phyloP scores from a whole-genome alignment of 2,329 filamentous ascomycete species.

The Ilyonectria destructans region DNA sequence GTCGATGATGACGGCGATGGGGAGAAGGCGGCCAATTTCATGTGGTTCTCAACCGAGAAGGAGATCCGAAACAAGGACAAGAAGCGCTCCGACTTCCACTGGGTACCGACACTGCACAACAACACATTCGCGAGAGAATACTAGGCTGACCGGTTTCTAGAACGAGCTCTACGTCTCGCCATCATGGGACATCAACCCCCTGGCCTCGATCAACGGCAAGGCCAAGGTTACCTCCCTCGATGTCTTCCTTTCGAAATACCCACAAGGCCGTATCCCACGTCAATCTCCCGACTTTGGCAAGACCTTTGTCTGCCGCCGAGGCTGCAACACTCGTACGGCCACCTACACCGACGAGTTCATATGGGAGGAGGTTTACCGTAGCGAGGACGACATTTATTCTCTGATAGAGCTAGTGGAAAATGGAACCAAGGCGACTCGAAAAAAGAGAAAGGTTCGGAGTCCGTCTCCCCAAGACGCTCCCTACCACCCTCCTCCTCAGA shows the following conservation, averaged over 20 bases:
- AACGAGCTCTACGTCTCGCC: slow-evolving; percentile 95
- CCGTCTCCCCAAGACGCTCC: slow-evolving; percentile 52
- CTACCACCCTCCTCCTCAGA: slow-evolving; percentile 56
- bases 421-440: slow-evolving; percentile 78
- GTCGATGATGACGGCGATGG: slow-evolving; percentile 76
- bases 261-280: slow-evolving; percentile 82
- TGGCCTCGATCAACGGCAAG: slow-evolving; percentile 92
- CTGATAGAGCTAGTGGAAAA: slow-evolving; percentile 79
- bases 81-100: slow-evolving; percentile 85
- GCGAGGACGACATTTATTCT: slow-evolving; percentile 74
- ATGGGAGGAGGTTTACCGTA: slow-evolving; percentile 89
- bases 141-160: slow-evolving; percentile 54
- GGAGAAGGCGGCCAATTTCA: slow-evolving; percentile 86
- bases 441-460: slow-evolving; percentile 51
- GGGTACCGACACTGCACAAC: slow-evolving; percentile 61
- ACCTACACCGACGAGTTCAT: slow-evolving; percentile 93
- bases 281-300: slow-evolving; percentile 84
- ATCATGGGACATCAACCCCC: slow-evolving; percentile 88
- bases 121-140: not conserved
- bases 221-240: slow-evolving; percentile 84
- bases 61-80: slow-evolving; percentile 89
- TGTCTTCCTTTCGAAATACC: slow-evolving; percentile 79
- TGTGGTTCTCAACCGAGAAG: slow-evolving; percentile 96
- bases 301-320: slow-evolving; percentile 90
- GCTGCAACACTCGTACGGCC: slow-evolving; percentile 89